Evolutionary conservation across 2,329 filamentous ascomycete genomes (phyloP), one percentile per base, ranked within the genome.

Genomic region (Colletotrichum falcatum): DNA sequence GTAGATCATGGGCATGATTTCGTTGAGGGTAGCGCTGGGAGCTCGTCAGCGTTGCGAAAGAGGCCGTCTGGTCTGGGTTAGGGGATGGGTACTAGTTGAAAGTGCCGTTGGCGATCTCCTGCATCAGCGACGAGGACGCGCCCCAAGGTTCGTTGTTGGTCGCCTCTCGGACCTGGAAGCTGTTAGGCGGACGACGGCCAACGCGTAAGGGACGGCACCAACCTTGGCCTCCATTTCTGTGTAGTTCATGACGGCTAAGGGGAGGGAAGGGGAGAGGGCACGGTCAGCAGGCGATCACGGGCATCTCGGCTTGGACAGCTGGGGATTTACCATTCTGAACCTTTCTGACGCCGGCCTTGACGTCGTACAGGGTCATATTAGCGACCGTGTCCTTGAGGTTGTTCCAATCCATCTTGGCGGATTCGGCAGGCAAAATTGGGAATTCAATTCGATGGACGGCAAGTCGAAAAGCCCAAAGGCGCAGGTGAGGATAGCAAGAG

Each of bases 1-100:
- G 86, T 99, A 99, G 79, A 99, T 97, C 94, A 99, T 96, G 74
- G 96, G 96, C 96, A 99, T 99, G 80, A 99, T 98, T 82, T 99
- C 96, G 82, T 98, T 98, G 67, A 99, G 90, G 62, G 95, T 90
- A 90, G 97, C 94, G 81, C 95, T 98, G 51, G 30, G 8, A 55
- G 46, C 20, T 51, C 58, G 65, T 72, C 58, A 65, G 70, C 60
- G 33, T n/a, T 39, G 58, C 54, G 35, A 26, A n/a, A 9, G n/a
- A 28, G 48, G 12, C 30, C 56, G 23, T 58, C 14, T 49, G 20
- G 30, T 23, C 7, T 30, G 64, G 20, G 8, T 9, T 9, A 46
- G 11, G 58, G 53, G 26, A 16, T 12, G n/a, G 35, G 54, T 86
- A 98, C 96, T 98, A 99, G 84, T 95, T 98, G 83, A 97, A 97